These are phyloP conservation scores for Bipolaris victoriae DNA, from an alignment of 2,329 filamentous ascomycete genomes.

Conservation along the genomic window DNA sequence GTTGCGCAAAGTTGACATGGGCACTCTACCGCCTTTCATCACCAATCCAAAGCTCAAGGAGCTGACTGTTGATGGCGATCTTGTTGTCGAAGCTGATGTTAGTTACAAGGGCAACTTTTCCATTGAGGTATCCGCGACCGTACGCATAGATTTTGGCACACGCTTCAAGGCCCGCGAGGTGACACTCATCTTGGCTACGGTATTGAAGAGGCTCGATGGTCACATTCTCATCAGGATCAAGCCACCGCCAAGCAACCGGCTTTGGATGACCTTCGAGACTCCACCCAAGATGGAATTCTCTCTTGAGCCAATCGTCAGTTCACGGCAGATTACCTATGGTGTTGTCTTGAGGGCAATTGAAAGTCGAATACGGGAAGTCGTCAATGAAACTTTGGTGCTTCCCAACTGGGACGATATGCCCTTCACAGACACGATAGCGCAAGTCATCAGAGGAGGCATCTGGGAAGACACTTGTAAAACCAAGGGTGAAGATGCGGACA, in stretches of 20 bases:
- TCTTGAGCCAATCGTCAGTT: conserved; percentile 95
- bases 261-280: conserved; percentile 96
- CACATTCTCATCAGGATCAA: conserved; percentile 88
- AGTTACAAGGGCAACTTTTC: conserved; percentile 89
- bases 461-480: conserved; percentile 58
- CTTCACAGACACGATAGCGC: conserved; percentile 80
- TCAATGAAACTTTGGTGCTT: conserved; percentile 87
- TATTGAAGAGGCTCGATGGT: conserved; percentile 83
- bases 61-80: conserved; percentile 88
- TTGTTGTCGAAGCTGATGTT: conserved; percentile 83
- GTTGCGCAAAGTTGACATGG: conserved; percentile 84
- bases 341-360: conserved; percentile 93
- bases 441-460: conserved; percentile 84
- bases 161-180: conserved; percentile 91
- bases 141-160: conserved; percentile 85
- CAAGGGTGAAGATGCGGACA: conserved; percentile 21
- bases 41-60: conserved; percentile 89
- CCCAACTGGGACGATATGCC: conserved; percentile 97
- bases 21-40: conserved; percentile 84
- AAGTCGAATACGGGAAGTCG: conserved; percentile 89
- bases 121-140: conserved; percentile 89
- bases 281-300: conserved; percentile 92
- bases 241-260: conserved; percentile 88
- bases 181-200: conserved; percentile 83
- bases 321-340: conserved; percentile 92